Evolutionary conservation across 129 eudicot species (phyloP).

Genomic region (Helianthus annuus): DNA sequence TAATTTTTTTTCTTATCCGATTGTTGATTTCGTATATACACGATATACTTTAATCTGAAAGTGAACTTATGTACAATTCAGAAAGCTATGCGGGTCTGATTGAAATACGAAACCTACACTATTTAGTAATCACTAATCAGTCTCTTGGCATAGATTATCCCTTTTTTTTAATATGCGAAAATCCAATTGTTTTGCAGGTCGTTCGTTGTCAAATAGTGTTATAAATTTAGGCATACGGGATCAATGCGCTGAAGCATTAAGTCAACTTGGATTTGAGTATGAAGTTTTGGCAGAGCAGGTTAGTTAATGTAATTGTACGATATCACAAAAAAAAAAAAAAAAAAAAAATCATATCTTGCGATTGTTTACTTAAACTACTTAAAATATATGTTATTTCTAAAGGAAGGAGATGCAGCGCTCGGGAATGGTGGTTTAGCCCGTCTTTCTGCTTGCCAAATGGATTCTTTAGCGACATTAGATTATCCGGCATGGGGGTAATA

Average conservation of each 20-base stretch:
- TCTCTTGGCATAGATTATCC: neutral
- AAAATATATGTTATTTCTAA: conserved; percentile 13
- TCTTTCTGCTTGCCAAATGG: conserved; percentile 67
- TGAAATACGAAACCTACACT: no score
- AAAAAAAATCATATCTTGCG: neutral
- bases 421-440: conserved; percentile 74
- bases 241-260: conserved; percentile 61
- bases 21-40: no score
- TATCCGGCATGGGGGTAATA: conserved; percentile 68
- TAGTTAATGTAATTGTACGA: conserved; percentile 9
- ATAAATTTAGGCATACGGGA: conserved; percentile 55
- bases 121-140: neutral
- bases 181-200: conserved; percentile 38
- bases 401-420: conserved; percentile 71
- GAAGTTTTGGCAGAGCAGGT: conserved; percentile 73
- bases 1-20: conserved; percentile 11
- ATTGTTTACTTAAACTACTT: neutral
- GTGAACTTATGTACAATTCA: no score
- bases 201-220: conserved; percentile 56
- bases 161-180: neutral
- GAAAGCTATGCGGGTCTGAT: no score
- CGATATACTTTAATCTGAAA: no score
- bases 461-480: conserved; percentile 61
- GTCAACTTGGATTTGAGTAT: conserved; percentile 58
- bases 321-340: neutral